A percentile compares a stretch with the other conserved stretches of the same genome.
These are phyloP conservation scores for Aspergillus carbonarius DNA, from an alignment of 2,329 filamentous ascomycete species.

Conservation along the genomic window DNA sequence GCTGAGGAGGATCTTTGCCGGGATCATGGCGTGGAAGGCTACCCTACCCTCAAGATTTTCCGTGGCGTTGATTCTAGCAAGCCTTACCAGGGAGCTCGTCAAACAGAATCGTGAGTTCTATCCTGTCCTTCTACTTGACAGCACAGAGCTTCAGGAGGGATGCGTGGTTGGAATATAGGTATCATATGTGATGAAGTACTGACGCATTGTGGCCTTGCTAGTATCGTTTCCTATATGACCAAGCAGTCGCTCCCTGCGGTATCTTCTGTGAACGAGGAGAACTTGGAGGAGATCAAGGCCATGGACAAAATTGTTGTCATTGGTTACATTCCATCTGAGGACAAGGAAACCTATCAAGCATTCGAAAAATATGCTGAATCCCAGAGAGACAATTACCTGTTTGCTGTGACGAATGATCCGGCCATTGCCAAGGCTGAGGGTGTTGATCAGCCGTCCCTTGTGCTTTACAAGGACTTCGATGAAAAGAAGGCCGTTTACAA, in stretches of 20 bases:
- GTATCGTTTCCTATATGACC: slow-evolving; percentile 84
- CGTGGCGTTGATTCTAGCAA: slow-evolving; percentile 77
- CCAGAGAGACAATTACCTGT: slow-evolving; percentile 87
- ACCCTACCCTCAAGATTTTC: slow-evolving; percentile 99
- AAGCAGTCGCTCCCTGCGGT: slow-evolving; percentile 96
- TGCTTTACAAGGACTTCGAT: slow-evolving; percentile 97
- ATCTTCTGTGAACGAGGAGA: slow-evolving; percentile 76
- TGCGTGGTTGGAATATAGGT: background rate
- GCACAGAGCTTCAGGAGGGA: too few relatives aligned
- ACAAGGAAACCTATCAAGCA: slow-evolving; percentile 83
- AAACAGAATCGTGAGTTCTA: slow-evolving; percentile 65
- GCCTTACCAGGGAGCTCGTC: slow-evolving; percentile 85
- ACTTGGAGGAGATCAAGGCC: slow-evolving; percentile 93
- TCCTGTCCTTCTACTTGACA: background rate
- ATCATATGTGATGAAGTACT: slow-evolving; percentile 16
- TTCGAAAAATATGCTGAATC: slow-evolving; percentile 71
- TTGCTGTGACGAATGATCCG: slow-evolving; percentile 82
- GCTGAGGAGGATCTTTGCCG: slow-evolving; percentile 90
- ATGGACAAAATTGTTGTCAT: slow-evolving; percentile 95
- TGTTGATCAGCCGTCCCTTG: slow-evolving; percentile 79
- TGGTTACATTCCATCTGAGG: slow-evolving; percentile 76
- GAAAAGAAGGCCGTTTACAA: slow-evolving; percentile 87
- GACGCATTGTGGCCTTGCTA: slow-evolving; percentile 26
- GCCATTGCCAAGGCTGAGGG: slow-evolving; percentile 85
- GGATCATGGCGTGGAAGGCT: slow-evolving; percentile 87